These are phyloP conservation scores for Cercospora brassicicola DNA, from an alignment of 2,329 filamentous ascomycete genomes.

Conservation along the genomic window DNA sequence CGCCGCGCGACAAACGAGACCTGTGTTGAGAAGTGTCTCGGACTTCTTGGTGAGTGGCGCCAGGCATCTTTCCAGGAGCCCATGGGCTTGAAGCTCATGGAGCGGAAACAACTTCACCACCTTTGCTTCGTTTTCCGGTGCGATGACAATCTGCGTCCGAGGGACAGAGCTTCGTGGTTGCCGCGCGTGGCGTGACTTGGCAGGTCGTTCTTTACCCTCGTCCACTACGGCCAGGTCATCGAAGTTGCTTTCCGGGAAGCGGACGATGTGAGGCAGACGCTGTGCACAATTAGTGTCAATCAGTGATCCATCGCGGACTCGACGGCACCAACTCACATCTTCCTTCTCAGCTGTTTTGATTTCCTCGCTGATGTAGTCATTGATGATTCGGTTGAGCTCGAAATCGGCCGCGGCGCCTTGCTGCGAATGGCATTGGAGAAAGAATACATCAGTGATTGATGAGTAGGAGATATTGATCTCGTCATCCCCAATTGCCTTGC, in stretches of 20 bases:
- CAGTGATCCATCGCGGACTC: slow-evolving; percentile 2
- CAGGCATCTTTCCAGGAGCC: slow-evolving; percentile 27
- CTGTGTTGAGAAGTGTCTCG: slow-evolving; percentile 13
- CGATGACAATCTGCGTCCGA: slow-evolving; percentile 21
- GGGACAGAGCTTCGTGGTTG: background rate
- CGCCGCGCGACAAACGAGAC: slow-evolving; percentile 27
- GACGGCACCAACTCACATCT: slow-evolving; percentile 12
- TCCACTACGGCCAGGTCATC: slow-evolving; percentile 21
- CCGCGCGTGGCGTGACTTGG: background rate
- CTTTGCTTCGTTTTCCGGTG: slow-evolving; percentile 15
- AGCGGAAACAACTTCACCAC: slow-evolving; percentile 22
- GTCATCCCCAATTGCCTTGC: slow-evolving; percentile 23
- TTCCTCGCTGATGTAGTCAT: slow-evolving; percentile 24
- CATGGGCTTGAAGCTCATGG: slow-evolving; percentile 19
- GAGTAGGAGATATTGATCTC: slow-evolving; percentile 27
- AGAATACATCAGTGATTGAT: slow-evolving; percentile 25
- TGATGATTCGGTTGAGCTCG: slow-evolving; percentile 19
- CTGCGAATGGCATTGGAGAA: slow-evolving; percentile 22
- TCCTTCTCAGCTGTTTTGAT: slow-evolving; percentile 20
- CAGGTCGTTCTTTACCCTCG: slow-evolving; percentile 10
- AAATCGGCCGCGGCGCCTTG: slow-evolving; percentile 26
- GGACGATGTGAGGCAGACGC: slow-evolving; percentile 21
- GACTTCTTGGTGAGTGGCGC: slow-evolving; percentile 9
- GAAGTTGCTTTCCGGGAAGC: slow-evolving; percentile 29
- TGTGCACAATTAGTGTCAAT: background rate